phyloP scores from a whole-genome alignment of 306 rosid species.

The Arachis hypogaea region DNA sequence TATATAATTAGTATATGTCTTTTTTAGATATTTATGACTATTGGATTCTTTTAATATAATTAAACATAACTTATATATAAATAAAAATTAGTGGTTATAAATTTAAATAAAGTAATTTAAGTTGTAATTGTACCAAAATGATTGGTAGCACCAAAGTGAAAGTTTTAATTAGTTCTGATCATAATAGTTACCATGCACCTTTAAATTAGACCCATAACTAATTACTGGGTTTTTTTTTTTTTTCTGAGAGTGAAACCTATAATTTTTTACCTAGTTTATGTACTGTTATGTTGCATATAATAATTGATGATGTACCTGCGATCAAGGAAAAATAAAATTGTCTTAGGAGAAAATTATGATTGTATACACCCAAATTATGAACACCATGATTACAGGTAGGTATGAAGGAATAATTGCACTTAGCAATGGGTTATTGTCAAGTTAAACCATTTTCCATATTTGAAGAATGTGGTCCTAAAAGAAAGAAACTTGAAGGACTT shows the following conservation, averaged over 20 bases:
- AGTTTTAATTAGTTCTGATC: too few species aligned
- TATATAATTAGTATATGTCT: too few species aligned
- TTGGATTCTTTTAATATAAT: too few species aligned
- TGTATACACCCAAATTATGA: slow-evolving; percentile 20
- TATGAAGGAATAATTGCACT: slow-evolving; percentile 41
- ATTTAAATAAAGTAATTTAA: too few species aligned
- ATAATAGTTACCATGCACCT: too few species aligned
- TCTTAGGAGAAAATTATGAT: slow-evolving; percentile 36
- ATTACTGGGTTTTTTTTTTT: background rate
- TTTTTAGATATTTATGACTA: too few species aligned
- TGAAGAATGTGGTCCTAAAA: slow-evolving; percentile 42
- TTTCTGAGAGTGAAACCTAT: background rate
- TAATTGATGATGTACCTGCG: background rate
- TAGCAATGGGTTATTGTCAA: slow-evolving; percentile 39
- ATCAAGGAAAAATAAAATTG: slow-evolving; percentile 10
- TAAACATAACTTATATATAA: too few species aligned
- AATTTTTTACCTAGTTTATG: background rate
- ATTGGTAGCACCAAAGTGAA: too few species aligned
- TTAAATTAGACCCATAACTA: too few species aligned
- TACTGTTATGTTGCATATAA: background rate
- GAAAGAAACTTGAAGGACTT: slow-evolving; percentile 31
- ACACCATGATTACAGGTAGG: slow-evolving; percentile 38
- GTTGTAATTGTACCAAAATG: too few species aligned
- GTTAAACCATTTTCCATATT: slow-evolving; percentile 19
- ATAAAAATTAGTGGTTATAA: too few species aligned